Evolutionary conservation across 2,329 filamentous ascomycete genomes (phyloP), one percentile per base, ranked within the genome.

Genomic region (Verticillium longisporum): DNA sequence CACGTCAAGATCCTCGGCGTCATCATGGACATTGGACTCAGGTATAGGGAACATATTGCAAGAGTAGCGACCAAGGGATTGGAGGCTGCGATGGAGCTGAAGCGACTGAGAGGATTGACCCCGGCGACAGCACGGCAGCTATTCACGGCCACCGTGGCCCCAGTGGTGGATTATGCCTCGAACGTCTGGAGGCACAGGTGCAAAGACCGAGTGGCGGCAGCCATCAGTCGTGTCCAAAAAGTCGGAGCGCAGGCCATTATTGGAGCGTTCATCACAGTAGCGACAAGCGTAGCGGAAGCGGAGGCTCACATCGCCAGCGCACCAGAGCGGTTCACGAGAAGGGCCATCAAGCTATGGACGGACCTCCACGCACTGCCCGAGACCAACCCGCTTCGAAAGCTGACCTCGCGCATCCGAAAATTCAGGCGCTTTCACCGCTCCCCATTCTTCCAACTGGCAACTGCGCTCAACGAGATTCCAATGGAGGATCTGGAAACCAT

Each of bases 1-100:
- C 15, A 21, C 11, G 33, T 18, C 13, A 57, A 68, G 56, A 66
- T 68, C 38, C 66, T 67, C 14, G 59, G 64, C 6, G 61, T 66
- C 15, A 62, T 68, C 56, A 66, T 70, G 50, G 68, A 69, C 37
- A 54, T 57, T 1, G 55, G 60, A 31, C 60, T 68, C 11, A 50
- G 59, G 32, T 67, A 56, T 1, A 36, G 56, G 26, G 21, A 63
- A 58, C 53, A 65, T 53, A 34, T 62, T 2, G 53, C 61, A 15
- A 56, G 58, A 34, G 63, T 38, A 21, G 61, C 60, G 31, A 62
- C 61, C 0, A 66, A 65, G 31, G 68, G 61, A 4, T 50, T 64
- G 0, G 21, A 63, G 13, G 60, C 61, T 6, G 55, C 60, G 13
- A 62, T 65, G 21, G 58, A 53, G 41, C 56, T 63, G 13, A 65